These are phyloP conservation scores for Boletus vermiculosoides DNA, from an alignment of 768 basidiomycete species.

Conservation along the genomic window DNA sequence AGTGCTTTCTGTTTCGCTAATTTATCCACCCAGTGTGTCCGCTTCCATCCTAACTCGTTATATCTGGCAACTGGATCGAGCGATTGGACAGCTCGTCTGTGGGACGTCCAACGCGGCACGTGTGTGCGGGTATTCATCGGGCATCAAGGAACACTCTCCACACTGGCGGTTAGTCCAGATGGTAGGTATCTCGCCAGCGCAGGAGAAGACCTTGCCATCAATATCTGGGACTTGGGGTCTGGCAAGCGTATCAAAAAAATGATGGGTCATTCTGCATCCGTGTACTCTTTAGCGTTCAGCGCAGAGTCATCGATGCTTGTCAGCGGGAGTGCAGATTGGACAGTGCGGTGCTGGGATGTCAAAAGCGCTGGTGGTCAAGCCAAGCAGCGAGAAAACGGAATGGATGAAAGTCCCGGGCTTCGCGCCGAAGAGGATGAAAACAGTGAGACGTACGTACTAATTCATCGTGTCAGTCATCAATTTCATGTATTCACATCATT, in stretches of 20 bases:
- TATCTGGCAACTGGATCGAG: conserved; percentile 97
- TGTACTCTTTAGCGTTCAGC: conserved; percentile 89
- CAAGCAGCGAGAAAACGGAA: conserved; percentile 60
- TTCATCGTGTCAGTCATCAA: background rate
- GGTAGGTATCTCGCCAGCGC: conserved; percentile 92
- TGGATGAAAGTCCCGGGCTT: conserved; percentile 32
- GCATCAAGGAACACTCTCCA: conserved; percentile 85
- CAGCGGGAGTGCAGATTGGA: conserved; percentile 92
- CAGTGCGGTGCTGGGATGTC: conserved; percentile 98
- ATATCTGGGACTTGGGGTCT: conserved; percentile 96
- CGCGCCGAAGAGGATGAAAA: conserved; percentile 49
- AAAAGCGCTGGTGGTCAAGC: conserved; percentile 69
- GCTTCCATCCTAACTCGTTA: conserved; percentile 96
- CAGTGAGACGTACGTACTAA: conserved; percentile 64
- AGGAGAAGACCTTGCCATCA: conserved; percentile 90
- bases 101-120: conserved; percentile 96
- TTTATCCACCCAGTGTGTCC: conserved; percentile 65
- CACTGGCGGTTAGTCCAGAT: conserved; percentile 88
- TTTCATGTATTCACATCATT: conserved; percentile 4
- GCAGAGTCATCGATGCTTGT: conserved; percentile 89
- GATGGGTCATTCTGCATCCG: conserved; percentile 86
- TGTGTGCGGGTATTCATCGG: conserved; percentile 96
- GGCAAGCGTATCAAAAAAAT: conserved; percentile 95
- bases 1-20: conserved; percentile 1
- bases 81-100: conserved; percentile 93